phyloP scores from a whole-genome alignment of 176 grass and related monocot genomes.

The Carex myosuroides region DNA sequence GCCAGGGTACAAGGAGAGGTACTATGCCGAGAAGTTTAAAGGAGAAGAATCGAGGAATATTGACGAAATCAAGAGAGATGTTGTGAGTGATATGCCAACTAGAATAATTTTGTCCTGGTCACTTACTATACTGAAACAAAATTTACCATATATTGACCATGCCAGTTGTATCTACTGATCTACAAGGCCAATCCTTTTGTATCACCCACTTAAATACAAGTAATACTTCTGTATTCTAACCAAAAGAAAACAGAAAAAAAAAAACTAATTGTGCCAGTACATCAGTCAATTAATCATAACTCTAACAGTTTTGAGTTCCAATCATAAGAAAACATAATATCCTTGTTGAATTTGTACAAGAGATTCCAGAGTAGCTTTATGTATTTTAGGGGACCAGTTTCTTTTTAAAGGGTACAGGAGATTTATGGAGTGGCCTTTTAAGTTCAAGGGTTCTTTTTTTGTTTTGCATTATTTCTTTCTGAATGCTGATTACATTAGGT shows the following conservation, averaged over 20 bases:
- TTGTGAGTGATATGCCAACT: constrained; percentile 49
- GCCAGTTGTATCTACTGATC: not conserved
- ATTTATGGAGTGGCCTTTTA: not conserved
- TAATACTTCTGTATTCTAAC: not conserved
- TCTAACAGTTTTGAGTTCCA: not conserved
- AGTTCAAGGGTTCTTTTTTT: not conserved
- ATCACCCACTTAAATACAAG: not conserved
- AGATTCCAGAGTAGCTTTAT: not conserved
- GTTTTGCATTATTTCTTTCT: not conserved
- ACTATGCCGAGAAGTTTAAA: constrained; percentile 94
- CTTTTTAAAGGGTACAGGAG: not conserved
- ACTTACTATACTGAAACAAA: not conserved
- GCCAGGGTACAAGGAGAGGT: constrained; percentile 69
- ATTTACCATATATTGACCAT: not conserved
- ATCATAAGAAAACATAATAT: not conserved
- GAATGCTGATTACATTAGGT: not conserved
- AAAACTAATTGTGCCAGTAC: not conserved
- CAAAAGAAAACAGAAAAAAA: not conserved
- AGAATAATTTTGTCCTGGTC: not conserved
- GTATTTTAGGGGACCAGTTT: not conserved
- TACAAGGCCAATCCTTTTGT: not conserved
- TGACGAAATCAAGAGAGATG: constrained; percentile 69
- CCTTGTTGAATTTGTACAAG: not conserved
- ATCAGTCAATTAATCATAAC: not conserved
- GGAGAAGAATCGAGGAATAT: constrained; percentile 57